Evolutionary conservation across 257 asterid species (phyloP).

Genomic region (Plantago major): DNA sequence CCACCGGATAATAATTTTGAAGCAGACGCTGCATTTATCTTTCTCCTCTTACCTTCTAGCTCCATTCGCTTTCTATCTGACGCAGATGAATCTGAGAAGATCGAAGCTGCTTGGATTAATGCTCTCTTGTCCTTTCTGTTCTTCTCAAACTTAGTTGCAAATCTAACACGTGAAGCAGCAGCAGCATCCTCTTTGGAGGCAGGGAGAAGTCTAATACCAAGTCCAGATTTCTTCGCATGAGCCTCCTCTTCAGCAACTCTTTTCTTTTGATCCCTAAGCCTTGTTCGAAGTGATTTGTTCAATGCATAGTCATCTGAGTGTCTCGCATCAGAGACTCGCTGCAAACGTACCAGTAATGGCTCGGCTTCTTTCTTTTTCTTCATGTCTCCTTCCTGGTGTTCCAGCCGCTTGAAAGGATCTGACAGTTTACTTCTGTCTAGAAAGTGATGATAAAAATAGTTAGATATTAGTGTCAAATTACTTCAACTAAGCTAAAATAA

Average conservation of each 20-base stretch:
- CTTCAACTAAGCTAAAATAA: background rate
- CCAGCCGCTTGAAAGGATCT: slow-evolving; percentile 89
- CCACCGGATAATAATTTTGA: slow-evolving; percentile 73
- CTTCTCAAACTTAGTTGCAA: slow-evolving; percentile 56
- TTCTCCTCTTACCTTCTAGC: slow-evolving; percentile 75
- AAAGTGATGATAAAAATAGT: slow-evolving; percentile 3
- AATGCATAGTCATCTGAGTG: slow-evolving; percentile 83
- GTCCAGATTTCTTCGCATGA: slow-evolving; percentile 58
- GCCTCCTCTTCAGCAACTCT: slow-evolving; percentile 93
- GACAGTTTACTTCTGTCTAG: slow-evolving; percentile 68
- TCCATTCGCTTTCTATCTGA: slow-evolving; percentile 45
- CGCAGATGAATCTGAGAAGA: slow-evolving; percentile 66
- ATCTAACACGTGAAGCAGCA: slow-evolving; percentile 58
- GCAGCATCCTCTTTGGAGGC: slow-evolving; percentile 65
- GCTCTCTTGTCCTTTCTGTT: slow-evolving; percentile 79
- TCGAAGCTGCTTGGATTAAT: slow-evolving; percentile 59
- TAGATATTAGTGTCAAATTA: background rate
- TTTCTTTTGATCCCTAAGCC: slow-evolving; percentile 78
- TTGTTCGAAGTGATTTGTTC: slow-evolving; percentile 72
- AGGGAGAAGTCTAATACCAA: slow-evolving; percentile 76
- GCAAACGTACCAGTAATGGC: slow-evolving; percentile 85
- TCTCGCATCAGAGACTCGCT: slow-evolving; percentile 70
- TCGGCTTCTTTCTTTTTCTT: slow-evolving; percentile 95
- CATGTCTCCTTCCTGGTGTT: slow-evolving; percentile 88
- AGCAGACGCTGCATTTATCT: slow-evolving; percentile 58